These are phyloP conservation scores for Suillus spraguei DNA, from an alignment of 768 basidiomycete species.

Conservation along the genomic window DNA sequence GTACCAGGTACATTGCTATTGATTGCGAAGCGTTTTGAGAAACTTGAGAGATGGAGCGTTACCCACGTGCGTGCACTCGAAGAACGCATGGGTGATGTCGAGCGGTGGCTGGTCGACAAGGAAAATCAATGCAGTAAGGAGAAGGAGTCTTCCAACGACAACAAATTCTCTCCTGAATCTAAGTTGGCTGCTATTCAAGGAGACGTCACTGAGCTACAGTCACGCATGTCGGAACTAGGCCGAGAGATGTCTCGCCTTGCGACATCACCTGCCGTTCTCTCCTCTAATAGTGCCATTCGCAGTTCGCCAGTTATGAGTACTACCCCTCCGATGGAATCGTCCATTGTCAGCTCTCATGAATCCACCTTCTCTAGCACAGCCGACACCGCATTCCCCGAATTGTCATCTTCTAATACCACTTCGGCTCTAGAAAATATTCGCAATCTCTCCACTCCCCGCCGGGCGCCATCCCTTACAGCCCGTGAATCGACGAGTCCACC, in stretches of 20 bases:
- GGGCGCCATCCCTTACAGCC: slow-evolving; percentile 42
- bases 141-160: slow-evolving; percentile 40
- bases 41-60: slow-evolving; percentile 89
- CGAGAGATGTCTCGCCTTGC: slow-evolving; percentile 79
- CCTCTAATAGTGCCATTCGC: slow-evolving; percentile 49
- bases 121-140: slow-evolving; percentile 56
- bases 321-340: slow-evolving; percentile 50
- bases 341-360: slow-evolving; percentile 37
- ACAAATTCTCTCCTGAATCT: slow-evolving; percentile 26
- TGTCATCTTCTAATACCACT: slow-evolving; percentile 15
- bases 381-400: slow-evolving; percentile 13
- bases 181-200: slow-evolving; percentile 62
- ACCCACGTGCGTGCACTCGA: slow-evolving; percentile 88
- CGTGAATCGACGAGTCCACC: slow-evolving; percentile 69
- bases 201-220: slow-evolving; percentile 72
- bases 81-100: slow-evolving; percentile 91
- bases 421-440: slow-evolving; percentile 17
- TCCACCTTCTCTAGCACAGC: slow-evolving; percentile 21
- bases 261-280: slow-evolving; percentile 46
- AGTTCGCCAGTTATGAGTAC: slow-evolving; percentile 48
- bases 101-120: slow-evolving; percentile 85
- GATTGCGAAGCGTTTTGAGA: slow-evolving; percentile 80
- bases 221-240: slow-evolving; percentile 73
- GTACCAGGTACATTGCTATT: slow-evolving; percentile 72
- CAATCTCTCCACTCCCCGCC: slow-evolving; percentile 33